Evolutionary conservation across 2,329 filamentous ascomycete species (phyloP).

Genomic region (Endothia cerciana): DNA sequence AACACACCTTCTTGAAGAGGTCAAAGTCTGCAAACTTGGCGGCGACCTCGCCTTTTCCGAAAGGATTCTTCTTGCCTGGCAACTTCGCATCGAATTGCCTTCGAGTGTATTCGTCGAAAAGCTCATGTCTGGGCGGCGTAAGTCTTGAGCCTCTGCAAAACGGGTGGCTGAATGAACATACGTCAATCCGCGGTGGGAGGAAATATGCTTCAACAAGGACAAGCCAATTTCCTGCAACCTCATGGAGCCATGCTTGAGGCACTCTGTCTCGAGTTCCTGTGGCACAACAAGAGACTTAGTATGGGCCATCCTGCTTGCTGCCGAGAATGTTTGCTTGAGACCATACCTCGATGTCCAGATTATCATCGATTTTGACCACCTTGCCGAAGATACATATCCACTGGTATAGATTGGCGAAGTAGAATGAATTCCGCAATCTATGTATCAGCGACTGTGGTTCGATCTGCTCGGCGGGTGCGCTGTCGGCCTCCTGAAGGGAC

Average conservation of each 20-base stretch:
- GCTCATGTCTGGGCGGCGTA: conserved; percentile 64
- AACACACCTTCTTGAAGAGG: conserved; percentile 72
- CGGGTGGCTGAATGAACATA: conserved; percentile 48
- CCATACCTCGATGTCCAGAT: conserved; percentile 84
- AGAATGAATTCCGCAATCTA: conserved; percentile 86
- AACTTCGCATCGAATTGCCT: conserved; percentile 86
- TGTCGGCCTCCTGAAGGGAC: conserved; percentile 48
- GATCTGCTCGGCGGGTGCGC: conserved; percentile 34
- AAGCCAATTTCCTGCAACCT: conserved; percentile 82
- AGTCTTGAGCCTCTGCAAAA: conserved; percentile 9
- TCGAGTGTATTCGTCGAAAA: conserved; percentile 91
- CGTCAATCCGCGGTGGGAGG: conserved; percentile 91
- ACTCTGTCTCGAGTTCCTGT: conserved; percentile 92
- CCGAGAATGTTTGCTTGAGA: background rate
- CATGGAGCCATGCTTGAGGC: conserved; percentile 76
- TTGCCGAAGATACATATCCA: conserved; percentile 92
- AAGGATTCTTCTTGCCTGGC: conserved; percentile 74
- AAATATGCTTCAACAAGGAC: conserved; percentile 87
- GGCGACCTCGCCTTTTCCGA: conserved; percentile 75
- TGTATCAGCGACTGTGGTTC: conserved; percentile 54
- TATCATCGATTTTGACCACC: conserved; percentile 85
- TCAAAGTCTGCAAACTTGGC: conserved; percentile 81
- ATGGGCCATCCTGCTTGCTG: background rate
- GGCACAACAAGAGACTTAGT: conserved; percentile 18
- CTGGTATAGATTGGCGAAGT: conserved; percentile 92